A percentile compares a stretch with the other conserved stretches of the same genome.
phyloP scores from a whole-genome alignment of 2,329 filamentous ascomycete genomes.

The Paracamarosporium sp. region DNA sequence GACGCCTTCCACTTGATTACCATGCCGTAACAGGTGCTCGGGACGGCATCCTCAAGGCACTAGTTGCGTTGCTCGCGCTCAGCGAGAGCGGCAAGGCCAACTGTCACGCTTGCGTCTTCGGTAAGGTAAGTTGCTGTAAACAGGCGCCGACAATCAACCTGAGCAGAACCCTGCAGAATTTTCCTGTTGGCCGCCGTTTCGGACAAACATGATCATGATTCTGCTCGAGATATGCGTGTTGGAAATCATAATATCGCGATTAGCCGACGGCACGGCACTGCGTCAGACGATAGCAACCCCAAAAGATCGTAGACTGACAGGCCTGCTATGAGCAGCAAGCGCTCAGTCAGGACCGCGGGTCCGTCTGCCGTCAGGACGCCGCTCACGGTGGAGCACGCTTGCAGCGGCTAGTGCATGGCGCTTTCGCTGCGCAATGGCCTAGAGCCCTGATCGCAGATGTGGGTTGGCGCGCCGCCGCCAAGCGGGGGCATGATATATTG shows the following conservation, averaged over 20 bases:
- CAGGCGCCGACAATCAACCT: conserved; percentile 15
- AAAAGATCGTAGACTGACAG: conserved; percentile 29
- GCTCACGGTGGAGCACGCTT: conserved; percentile 33
- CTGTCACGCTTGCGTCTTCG: conserved; percentile 1
- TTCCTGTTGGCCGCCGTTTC: conserved; percentile 31
- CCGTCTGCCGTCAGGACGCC: conserved; percentile 25
- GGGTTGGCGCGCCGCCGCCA: conserved; percentile 41
- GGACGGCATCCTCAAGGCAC: conserved; percentile 18
- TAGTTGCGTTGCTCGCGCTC: conserved; percentile 4
- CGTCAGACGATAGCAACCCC: conserved; percentile 19
- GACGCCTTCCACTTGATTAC: conserved; percentile 20
- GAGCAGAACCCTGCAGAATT: conserved; percentile 14
- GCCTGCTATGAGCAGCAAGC: conserved; percentile 31
- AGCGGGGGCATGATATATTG: conserved; percentile 42
- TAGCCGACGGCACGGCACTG: conserved; percentile 41
- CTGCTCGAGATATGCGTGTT: conserved; percentile 17
- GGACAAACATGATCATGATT: conserved; percentile 14
- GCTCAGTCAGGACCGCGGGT: conserved; percentile 40
- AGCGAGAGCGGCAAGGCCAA: conserved; percentile 12
- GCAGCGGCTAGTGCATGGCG: conserved; percentile 46
- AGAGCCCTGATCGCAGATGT: conserved; percentile 47
- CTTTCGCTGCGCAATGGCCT: conserved; percentile 42
- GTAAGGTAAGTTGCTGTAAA: background rate
- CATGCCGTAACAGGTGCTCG: conserved; percentile 20
- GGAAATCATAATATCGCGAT: conserved; percentile 35